Evolutionary conservation across 1,284 basidiomycete species (phyloP).

Genomic region (Trichosporon faecale): DNA sequence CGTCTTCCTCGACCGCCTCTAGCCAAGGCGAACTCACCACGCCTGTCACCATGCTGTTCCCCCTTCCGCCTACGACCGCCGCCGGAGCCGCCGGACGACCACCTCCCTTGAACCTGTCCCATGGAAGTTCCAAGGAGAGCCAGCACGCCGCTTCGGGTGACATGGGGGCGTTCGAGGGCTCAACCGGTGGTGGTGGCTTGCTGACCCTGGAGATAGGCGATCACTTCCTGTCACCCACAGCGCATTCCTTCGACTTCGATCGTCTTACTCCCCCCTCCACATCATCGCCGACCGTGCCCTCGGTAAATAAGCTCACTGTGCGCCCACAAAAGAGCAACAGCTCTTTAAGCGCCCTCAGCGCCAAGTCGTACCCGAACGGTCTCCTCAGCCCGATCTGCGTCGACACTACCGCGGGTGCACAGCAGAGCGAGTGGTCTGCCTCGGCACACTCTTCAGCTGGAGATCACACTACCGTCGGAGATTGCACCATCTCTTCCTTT

Average conservation of each 20-base stretch:
- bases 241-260: neutral
- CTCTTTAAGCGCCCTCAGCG: neutral
- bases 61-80: neutral
- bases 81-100: neutral
- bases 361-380: neutral
- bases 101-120: neutral
- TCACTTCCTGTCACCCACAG: neutral
- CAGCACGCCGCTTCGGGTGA: neutral
- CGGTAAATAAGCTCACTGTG: neutral
- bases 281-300: neutral
- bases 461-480: neutral
- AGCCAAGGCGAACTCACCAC: conserved; percentile 3
- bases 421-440: neutral
- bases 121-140: neutral
- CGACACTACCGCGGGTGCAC: neutral
- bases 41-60: neutral
- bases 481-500: neutral
- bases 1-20: conserved; percentile 3
- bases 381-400: neutral
- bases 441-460: neutral
- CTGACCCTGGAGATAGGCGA: conserved; percentile 5
- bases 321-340: neutral
- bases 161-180: neutral
- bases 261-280: neutral
- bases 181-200: neutral